phyloP scores from a whole-genome alignment of 768 basidiomycete genomes.

The Neoboletus magnificus region DNA sequence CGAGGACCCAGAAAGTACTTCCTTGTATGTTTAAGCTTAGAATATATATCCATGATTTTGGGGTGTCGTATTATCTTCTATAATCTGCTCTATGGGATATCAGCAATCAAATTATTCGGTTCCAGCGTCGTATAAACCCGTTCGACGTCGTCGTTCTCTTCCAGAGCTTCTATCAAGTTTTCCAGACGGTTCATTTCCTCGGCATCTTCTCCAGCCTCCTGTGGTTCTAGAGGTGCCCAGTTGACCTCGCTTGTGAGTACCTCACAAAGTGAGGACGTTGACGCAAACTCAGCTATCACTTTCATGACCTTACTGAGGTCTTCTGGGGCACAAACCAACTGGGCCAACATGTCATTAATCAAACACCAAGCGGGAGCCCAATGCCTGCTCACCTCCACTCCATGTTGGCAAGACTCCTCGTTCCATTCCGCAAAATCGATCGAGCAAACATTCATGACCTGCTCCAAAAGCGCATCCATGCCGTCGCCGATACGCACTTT shows the following conservation, averaged over 20 bases:
- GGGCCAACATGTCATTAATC: neutral
- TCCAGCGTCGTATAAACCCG: slow-evolving; percentile 57
- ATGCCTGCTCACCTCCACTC: slow-evolving; percentile 31
- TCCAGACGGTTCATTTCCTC: slow-evolving; percentile 36
- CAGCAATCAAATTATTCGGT: slow-evolving; percentile 24
- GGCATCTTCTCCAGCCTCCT: slow-evolving; percentile 37
- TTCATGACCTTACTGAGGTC: slow-evolving; percentile 38
- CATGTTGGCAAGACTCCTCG: slow-evolving; percentile 33
- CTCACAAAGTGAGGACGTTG: slow-evolving; percentile 32
- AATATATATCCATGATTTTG: neutral
- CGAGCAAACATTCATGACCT: slow-evolving; percentile 38
- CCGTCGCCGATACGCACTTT: slow-evolving; percentile 39
- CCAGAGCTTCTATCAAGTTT: slow-evolving; percentile 48
- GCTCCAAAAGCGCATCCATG: slow-evolving; percentile 37
- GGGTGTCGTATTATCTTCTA: neutral
- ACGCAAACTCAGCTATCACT: slow-evolving; percentile 26
- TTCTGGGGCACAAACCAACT: slow-evolving; percentile 48
- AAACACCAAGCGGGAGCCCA: neutral
- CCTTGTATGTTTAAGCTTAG: neutral
- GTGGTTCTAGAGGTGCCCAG: slow-evolving; percentile 49
- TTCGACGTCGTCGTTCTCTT: slow-evolving; percentile 55
- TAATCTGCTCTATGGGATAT: slow-evolving; percentile 15
- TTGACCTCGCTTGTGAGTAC: slow-evolving; percentile 50
- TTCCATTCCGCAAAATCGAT: slow-evolving; percentile 44
- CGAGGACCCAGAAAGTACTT: neutral